These are phyloP conservation scores for Senna siamea DNA, from an alignment of 306 rosid species.

Conservation along the genomic window DNA sequence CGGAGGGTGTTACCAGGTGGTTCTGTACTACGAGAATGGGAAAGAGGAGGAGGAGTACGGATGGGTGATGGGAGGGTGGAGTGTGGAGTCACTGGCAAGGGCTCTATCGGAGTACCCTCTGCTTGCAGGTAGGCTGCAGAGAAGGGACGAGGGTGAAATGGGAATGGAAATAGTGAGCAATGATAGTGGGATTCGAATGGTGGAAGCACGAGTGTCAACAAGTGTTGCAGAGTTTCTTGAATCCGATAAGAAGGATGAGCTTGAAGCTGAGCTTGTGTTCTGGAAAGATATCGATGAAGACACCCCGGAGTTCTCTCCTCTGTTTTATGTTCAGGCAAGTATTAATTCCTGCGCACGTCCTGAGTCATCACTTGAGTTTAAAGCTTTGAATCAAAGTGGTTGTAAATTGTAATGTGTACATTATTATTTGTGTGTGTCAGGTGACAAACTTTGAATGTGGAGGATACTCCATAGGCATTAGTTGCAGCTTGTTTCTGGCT, in stretches of 20 bases:
- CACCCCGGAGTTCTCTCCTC: conserved; percentile 57
- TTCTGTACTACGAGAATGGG: conserved; percentile 45
- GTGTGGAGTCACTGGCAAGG: conserved; percentile 55
- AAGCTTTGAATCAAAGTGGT: too few relatives aligned
- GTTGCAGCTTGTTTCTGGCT: conserved; percentile 64
- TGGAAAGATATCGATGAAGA: conserved; percentile 60
- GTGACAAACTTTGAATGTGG: conserved; percentile 65
- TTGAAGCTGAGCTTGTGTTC: conserved; percentile 59
- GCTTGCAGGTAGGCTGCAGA: conserved; percentile 54
- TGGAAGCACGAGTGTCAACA: conserved; percentile 39
- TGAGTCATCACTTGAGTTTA: too few relatives aligned
- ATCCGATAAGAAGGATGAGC: conserved; percentile 21
- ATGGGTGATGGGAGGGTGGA: conserved; percentile 61
- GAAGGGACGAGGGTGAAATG: neutral
- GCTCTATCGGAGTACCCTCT: conserved; percentile 52
- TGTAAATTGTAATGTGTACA: too few relatives aligned
- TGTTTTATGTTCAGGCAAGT: conserved; percentile 63
- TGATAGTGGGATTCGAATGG: conserved; percentile 61
- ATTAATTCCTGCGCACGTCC: too few relatives aligned
- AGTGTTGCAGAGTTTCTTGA: conserved; percentile 47
- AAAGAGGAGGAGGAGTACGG: conserved; percentile 26
- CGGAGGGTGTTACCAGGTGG: conserved; percentile 48
- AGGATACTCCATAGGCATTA: conserved; percentile 67
- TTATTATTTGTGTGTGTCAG: conserved; percentile 32
- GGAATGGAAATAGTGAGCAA: conserved; percentile 47